Evolutionary conservation across 2,329 filamentous ascomycete species (phyloP), one percentile per base, ranked within the genome.

Genomic region (Exophiala sideris): DNA sequence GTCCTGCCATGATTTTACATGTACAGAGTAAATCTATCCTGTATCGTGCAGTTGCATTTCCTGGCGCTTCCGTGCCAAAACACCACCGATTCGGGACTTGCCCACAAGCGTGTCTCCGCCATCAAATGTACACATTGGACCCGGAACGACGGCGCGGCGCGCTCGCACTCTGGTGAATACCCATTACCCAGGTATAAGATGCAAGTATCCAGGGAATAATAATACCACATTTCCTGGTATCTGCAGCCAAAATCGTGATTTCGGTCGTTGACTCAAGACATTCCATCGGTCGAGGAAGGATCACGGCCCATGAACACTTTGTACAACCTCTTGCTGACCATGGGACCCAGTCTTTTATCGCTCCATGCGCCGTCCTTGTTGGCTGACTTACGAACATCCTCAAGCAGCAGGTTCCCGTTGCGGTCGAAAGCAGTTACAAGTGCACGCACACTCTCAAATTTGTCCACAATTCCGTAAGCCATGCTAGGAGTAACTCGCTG

Each of bases 401-500:
- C 82, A n/a, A 92, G 68, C 42, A 79, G 76, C 5, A 76, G 66
- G 5, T 83, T 83, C 0, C 88, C 88, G 5, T 77, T 70, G 1
- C 68, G 64, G 62, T 82, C 77, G 48, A 92, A 75, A 0, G 77
- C 85, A 1, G 71, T 70, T 0, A 88, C 76, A 32, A 94, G 70
- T 32, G 78, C 71, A 9, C 75, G 69, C 1, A 88, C 79, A 4
- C 72, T 81, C 1, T 72, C 75, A 66, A 85, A 90, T 66, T 84
- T 77, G 1, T 73, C 73, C 1, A 78, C 78, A 54, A 92, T 81
- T 2, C 87, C 87, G 57, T 86, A 82, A 0, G 88, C 88, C 64
- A 90, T 82, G 0, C 86, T 81, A 0, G 83, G 80, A 5, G 89
- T 91, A 12, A 92, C 79, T 12, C 87, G 81, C 11, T 77, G 77